A percentile compares a stretch with the other conserved stretches of the same genome.
Conservation (phyloP, 345 rosid genomes). For the Reutealis trisperma region DNA sequence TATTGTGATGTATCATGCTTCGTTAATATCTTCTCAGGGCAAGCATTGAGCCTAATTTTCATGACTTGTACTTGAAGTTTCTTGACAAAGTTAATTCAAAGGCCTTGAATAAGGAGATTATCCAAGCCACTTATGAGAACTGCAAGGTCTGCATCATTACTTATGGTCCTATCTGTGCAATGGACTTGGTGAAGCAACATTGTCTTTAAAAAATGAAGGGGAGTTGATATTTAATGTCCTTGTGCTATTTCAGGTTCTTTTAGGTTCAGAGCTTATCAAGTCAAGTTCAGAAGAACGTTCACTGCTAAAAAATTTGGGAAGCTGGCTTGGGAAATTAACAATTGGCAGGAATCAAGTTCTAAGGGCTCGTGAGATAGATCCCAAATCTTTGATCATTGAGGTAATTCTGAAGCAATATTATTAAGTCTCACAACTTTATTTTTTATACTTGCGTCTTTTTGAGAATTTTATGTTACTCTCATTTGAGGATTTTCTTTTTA, state of each 20-base stretch:
- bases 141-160: constrained; percentile 70
- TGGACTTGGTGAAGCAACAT: too few species aligned
- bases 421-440: neutral
- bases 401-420: constrained; percentile 30
- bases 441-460: neutral
- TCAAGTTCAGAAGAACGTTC: constrained; percentile 98
- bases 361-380: constrained; percentile 96
- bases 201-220: neutral
- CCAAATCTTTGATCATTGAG: constrained; percentile 96
- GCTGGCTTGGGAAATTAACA: constrained; percentile 99
- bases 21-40: constrained; percentile 55
- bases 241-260: constrained; percentile 65
- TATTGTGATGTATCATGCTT: neutral
- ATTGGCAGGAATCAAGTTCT: constrained; percentile 93
- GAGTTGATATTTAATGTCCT: neutral
- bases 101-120: constrained; percentile 76
- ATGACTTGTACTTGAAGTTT: constrained; percentile 92
- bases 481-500: constrained; percentile 5
- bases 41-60: constrained; percentile 97
- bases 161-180: neutral
- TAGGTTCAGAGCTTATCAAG: constrained; percentile 96
- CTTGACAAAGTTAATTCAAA: constrained; percentile 84
- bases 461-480: neutral
- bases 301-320: constrained; percentile 90
- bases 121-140: constrained; percentile 88